Evolutionary conservation across 1,284 basidiomycete species (phyloP).

Genomic region (Rhodotorula sp.): DNA sequence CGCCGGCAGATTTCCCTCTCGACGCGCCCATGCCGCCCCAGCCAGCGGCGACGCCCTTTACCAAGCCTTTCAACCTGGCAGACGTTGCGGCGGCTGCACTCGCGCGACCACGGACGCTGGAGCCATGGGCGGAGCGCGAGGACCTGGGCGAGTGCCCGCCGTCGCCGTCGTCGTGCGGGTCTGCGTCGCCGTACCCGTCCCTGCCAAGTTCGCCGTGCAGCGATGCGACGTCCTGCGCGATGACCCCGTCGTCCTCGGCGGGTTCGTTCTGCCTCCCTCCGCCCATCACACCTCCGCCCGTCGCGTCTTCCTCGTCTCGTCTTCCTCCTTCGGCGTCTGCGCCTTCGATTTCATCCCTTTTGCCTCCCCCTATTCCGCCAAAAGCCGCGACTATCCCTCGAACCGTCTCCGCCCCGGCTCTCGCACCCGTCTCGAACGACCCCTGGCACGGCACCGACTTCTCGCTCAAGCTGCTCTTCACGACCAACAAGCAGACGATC

Average conservation of each 20-base stretch:
- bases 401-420: constrained; percentile 4
- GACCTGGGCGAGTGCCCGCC: constrained; percentile 41
- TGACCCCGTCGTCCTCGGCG: constrained; percentile 47
- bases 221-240: constrained; percentile 55
- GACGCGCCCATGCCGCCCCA: not conserved
- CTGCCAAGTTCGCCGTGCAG: constrained; percentile 56
- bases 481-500: not conserved
- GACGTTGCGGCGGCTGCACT: constrained; percentile 31
- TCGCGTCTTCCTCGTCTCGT: constrained; percentile 7
- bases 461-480: constrained; percentile 41
- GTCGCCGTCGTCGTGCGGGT: constrained; percentile 56
- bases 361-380: constrained; percentile 18
- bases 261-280: constrained; percentile 32
- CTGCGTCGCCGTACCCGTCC: constrained; percentile 39
- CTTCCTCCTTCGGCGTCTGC: constrained; percentile 1
- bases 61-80: constrained; percentile 34
- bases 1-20: not conserved
- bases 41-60: not conserved
- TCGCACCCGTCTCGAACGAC: constrained; percentile 11
- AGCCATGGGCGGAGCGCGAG: constrained; percentile 34
- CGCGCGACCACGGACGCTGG: constrained; percentile 29
- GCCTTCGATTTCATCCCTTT: constrained; percentile 1
- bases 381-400: constrained; percentile 1
- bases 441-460: constrained; percentile 36
- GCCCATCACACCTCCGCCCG: constrained; percentile 9